Evolutionary conservation across 495 filamentous ascomycete species (phyloP), one percentile per base, ranked within the genome.

Genomic region (Filosporella fistucella): DNA sequence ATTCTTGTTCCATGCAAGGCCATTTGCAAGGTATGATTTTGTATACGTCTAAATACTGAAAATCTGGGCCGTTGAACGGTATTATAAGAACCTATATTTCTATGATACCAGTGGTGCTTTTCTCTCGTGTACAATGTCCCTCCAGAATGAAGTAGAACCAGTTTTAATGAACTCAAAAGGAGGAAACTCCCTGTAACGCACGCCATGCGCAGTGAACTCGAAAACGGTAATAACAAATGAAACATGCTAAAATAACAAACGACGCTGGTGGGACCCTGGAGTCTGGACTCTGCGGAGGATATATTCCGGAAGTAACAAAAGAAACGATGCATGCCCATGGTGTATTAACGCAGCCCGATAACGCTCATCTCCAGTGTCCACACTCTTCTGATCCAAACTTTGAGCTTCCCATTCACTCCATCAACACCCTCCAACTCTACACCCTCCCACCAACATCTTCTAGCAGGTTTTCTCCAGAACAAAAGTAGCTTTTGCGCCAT

Each of bases 351-450:
- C 54, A 95, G 73, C 39, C 89, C 89, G 63, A 95, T 95, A 30
- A 95, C 89, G 66, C 88, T 93, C 93, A 99, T 99, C 78, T 99
- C 93, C 47, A 99, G 72, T 49, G 93, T 99, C 93, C 93, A 99
- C 49, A 99, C 93, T 58, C 93, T 74, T 49, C 93, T 76, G 58
- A 97, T 96, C 93, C 93, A 99, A 50, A 97, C 89, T 66, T 97
- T 99, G 59, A 99, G 70, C 56, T 82, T 86, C 22, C 93, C 94
- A 28, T 95, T 82, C 13, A 96, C 80, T 10, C 93, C 93, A 39
- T 96, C 94, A 12, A 99, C 87, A 45, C 84, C 68, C 14, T 89
- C 78, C 17, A 99, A 72, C 59, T 96, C 91, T n/a, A 96, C 84
- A 8, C 93, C 94, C 63, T 97, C 93, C 93, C 93, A 99, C 93